A percentile compares a stretch with the other conserved stretches of the same genome.
phyloP scores from a whole-genome alignment of 108 stramenopile species.

The Cylindrotheca fusiformis region DNA sequence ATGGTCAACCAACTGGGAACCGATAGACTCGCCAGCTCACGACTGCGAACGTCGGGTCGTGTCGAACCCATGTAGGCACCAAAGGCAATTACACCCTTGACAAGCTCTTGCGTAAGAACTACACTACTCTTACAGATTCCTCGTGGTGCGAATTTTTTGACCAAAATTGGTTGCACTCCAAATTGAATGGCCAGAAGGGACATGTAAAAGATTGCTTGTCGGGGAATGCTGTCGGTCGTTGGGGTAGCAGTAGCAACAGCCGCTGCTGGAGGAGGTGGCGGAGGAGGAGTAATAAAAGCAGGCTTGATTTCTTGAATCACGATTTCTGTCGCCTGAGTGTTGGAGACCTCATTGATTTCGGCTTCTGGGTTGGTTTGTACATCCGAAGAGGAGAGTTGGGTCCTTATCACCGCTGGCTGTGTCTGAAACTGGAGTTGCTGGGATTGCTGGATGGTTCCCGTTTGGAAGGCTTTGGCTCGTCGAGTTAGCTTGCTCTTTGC shows the following conservation, averaged over 20 bases:
- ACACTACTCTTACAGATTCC: constrained; percentile 54
- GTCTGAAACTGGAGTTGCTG: background rate
- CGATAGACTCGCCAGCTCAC: background rate
- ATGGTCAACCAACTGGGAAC: constrained; percentile 48
- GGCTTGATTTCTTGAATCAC: background rate
- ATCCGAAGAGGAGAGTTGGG: background rate
- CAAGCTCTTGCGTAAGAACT: constrained; percentile 62
- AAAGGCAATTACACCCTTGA: constrained; percentile 56
- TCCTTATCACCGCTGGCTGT: no score
- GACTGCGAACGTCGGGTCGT: constrained; percentile 9
- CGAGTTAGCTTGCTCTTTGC: background rate
- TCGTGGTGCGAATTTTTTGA: constrained; percentile 55
- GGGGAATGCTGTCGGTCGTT: background rate
- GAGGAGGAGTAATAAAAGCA: background rate
- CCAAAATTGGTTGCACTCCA: constrained; percentile 78
- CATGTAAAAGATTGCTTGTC: constrained; percentile 41
- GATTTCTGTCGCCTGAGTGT: background rate
- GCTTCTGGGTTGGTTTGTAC: background rate
- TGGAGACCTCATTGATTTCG: background rate
- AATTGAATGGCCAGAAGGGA: constrained; percentile 81
- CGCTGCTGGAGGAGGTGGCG: background rate
- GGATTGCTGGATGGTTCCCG: background rate
- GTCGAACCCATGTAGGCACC: constrained; percentile 28
- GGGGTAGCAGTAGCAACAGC: background rate
- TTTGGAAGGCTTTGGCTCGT: background rate